phyloP scores from a whole-genome alignment of 2,329 filamentous ascomycete genomes.

The Stagonosporopsis rhizophila region DNA sequence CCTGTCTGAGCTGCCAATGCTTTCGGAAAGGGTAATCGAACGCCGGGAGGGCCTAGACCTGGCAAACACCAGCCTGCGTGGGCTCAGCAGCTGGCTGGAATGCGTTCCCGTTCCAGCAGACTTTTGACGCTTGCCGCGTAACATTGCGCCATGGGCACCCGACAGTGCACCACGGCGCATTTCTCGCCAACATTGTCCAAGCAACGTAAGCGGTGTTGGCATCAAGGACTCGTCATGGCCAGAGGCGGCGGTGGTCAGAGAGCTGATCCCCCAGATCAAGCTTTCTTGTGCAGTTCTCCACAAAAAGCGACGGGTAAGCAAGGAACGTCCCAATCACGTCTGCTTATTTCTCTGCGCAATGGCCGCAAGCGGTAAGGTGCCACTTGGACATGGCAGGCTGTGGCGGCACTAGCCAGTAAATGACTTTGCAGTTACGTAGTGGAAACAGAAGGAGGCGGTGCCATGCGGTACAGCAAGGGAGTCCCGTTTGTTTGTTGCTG shows the following conservation, averaged over 20 bases:
- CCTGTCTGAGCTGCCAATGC: slow-evolving; percentile 3
- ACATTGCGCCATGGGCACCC: slow-evolving; percentile 11
- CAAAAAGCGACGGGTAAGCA: slow-evolving; percentile 23
- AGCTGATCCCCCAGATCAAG: slow-evolving; percentile 29
- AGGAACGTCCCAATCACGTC: slow-evolving; percentile 28
- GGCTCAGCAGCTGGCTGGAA: slow-evolving; percentile 22
- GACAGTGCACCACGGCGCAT: slow-evolving; percentile 17
- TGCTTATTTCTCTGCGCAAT: slow-evolving; percentile 9
- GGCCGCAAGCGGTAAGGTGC: slow-evolving; percentile 25
- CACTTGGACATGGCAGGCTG: slow-evolving; percentile 15
- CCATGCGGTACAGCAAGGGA: slow-evolving; percentile 24
- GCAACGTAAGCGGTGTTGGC: slow-evolving; percentile 25
- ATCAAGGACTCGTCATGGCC: slow-evolving; percentile 30
- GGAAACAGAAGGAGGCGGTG: slow-evolving; percentile 34
- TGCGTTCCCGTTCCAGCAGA: slow-evolving; percentile 14
- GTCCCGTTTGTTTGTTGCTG: slow-evolving; percentile 36
- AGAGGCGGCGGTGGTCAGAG: slow-evolving; percentile 13
- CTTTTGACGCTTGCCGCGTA: slow-evolving; percentile 25
- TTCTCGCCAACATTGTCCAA: slow-evolving; percentile 23
- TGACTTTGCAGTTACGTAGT: slow-evolving; percentile 29
- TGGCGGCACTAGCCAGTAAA: slow-evolving; percentile 35
- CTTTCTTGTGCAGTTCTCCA: slow-evolving; percentile 19
- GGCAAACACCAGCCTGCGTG: slow-evolving; percentile 6
- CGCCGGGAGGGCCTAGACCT: slow-evolving; percentile 13
- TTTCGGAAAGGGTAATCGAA: slow-evolving; percentile 1